Evolutionary conservation across 208 protist genomes (phyloP).

Genomic region (Leishmania braziliensis): DNA sequence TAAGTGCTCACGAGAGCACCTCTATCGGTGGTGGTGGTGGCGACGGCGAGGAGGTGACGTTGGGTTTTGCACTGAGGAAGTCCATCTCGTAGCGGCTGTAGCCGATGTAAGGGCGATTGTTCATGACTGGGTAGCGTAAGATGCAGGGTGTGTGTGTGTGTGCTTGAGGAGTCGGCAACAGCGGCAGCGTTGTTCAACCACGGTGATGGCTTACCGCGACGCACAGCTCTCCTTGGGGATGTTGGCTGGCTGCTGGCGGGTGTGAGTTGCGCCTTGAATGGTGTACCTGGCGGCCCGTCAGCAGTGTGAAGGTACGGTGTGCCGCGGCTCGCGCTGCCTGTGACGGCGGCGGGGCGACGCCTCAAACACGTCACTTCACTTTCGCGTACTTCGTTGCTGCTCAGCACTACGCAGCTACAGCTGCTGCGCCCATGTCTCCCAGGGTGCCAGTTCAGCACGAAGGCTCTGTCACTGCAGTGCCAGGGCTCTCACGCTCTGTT

Average conservation of each 20-base stretch:
- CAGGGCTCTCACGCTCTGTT: background rate
- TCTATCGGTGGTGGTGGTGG: background rate
- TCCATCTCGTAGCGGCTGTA: background rate
- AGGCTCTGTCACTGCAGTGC: background rate
- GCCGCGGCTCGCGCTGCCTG: background rate
- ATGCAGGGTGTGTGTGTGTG: background rate
- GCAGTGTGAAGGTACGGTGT: slow-evolving; percentile 1
- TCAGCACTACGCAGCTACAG: background rate
- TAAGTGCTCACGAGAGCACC: background rate
- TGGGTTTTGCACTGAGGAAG: background rate
- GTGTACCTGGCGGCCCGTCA: background rate
- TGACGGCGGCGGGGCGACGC: background rate
- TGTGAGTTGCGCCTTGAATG: background rate
- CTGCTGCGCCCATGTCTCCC: background rate
- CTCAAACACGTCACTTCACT: background rate
- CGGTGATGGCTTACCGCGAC: background rate
- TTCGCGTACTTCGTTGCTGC: background rate
- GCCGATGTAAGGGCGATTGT: background rate
- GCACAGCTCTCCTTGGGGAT: background rate
- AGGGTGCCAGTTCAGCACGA: background rate
- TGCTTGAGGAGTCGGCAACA: background rate
- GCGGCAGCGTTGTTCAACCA: background rate
- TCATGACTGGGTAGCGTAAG: background rate
- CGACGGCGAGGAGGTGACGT: background rate
- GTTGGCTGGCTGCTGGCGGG: background rate